These are phyloP conservation scores for Juglanconis oblonga DNA, from an alignment of 2,329 filamentous ascomycete species.

Conservation along the genomic window DNA sequence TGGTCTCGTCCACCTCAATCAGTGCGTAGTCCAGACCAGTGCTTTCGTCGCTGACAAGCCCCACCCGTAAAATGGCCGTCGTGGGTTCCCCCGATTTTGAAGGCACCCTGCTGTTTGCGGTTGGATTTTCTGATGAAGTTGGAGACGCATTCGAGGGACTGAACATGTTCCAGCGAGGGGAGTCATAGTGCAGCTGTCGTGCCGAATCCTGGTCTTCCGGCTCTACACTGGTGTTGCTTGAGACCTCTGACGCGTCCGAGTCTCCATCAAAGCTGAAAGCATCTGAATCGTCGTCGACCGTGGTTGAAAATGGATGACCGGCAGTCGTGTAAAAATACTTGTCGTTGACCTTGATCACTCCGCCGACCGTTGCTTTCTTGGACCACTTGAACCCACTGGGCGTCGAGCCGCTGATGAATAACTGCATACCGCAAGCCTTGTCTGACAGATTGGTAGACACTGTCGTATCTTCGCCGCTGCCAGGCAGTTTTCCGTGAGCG, in stretches of 20 bases:
- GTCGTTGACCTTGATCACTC: background rate
- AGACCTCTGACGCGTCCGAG: background rate
- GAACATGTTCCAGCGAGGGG: background rate
- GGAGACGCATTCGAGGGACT: background rate
- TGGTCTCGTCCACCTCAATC: background rate
- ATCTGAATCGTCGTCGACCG: background rate
- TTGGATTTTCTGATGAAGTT: background rate
- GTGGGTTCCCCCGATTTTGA: background rate
- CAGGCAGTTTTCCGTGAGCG: background rate
- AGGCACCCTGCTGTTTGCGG: background rate
- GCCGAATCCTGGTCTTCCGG: background rate
- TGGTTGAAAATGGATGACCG: background rate
- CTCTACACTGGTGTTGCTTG: background rate
- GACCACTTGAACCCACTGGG: background rate
- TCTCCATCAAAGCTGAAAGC: background rate
- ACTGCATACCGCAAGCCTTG: background rate
- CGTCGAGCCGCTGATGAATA: background rate
- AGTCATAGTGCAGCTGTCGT: too few relatives aligned
- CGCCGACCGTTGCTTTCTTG: slow-evolving; percentile 3
- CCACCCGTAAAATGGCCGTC: background rate
- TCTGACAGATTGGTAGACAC: background rate
- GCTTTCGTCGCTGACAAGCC: background rate
- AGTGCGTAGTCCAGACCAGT: slow-evolving; percentile 4
- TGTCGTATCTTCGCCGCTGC: background rate
- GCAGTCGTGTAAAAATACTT: slow-evolving; percentile 2